Conservation (phyloP, 331 rosid species). For the Quercus lobata region DNA sequence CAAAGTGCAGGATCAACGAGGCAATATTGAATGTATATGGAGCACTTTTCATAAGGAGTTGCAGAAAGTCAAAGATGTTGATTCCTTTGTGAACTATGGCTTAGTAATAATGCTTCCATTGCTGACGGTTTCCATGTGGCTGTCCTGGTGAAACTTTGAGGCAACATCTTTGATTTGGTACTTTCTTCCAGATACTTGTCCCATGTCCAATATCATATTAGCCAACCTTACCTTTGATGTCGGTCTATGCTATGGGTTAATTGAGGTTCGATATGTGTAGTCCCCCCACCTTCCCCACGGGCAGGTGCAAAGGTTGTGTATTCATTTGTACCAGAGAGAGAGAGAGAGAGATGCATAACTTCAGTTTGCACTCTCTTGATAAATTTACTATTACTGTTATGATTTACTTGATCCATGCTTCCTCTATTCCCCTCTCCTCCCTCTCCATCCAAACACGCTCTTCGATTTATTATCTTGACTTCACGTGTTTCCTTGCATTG, state of each 20-base stretch:
- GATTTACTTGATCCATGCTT: too few species aligned
- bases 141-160: slow-evolving; percentile 30
- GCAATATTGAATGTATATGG: slow-evolving; percentile 36
- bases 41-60: slow-evolving; percentile 32
- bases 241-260: neutral
- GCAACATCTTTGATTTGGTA: neutral
- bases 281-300: too few species aligned
- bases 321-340: neutral
- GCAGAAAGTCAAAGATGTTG: slow-evolving; percentile 38
- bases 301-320: neutral
- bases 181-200: neutral
- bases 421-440: too few species aligned
- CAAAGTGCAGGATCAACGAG: slow-evolving; percentile 40
- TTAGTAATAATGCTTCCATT: slow-evolving; percentile 59
- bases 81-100: slow-evolving; percentile 64
- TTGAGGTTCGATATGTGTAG: neutral
- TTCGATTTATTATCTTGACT: too few species aligned
- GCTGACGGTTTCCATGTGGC: slow-evolving; percentile 55
- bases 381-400: too few species aligned
- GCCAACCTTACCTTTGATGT: neutral
- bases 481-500: too few species aligned
- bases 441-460: too few species aligned
- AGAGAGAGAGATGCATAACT: neutral
- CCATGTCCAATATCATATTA: neutral
- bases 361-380: neutral